Evolutionary conservation across 2,329 filamentous ascomycete species (phyloP).

Genomic region (Parastagonospora avenae): DNA sequence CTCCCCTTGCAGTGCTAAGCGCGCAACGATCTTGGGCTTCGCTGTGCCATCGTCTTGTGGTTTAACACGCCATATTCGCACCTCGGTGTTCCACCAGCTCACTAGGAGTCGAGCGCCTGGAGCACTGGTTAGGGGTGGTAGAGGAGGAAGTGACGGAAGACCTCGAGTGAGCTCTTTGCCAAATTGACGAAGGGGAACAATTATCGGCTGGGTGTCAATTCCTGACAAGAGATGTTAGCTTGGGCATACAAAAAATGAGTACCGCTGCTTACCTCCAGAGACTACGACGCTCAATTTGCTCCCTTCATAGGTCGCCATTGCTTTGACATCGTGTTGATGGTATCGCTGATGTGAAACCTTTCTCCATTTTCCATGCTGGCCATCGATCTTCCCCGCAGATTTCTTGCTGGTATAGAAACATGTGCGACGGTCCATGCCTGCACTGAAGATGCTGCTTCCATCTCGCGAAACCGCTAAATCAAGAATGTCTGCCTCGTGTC

Average conservation of each 20-base stretch:
- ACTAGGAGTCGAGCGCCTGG: conserved; percentile 75
- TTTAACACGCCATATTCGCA: conserved; percentile 78
- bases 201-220: conserved; percentile 81
- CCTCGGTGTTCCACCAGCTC: conserved; percentile 89
- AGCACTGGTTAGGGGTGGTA: conserved; percentile 74
- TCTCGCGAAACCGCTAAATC: conserved; percentile 83
- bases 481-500: conserved; percentile 87
- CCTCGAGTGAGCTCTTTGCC: conserved; percentile 80
- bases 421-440: conserved; percentile 88
- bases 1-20: conserved; percentile 61
- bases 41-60: conserved; percentile 54
- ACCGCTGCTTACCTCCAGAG: conserved; percentile 73
- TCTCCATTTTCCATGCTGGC: conserved; percentile 67
- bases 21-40: conserved; percentile 48
- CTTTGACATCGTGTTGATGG: conserved; percentile 93
- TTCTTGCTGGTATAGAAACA: conserved; percentile 70
- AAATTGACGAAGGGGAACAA: conserved; percentile 78
- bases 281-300: conserved; percentile 83
- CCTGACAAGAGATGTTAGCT: conserved; percentile 55
- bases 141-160: conserved; percentile 83
- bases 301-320: conserved; percentile 88
- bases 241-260: background rate
- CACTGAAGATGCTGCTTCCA: conserved; percentile 82
- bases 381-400: conserved; percentile 17
- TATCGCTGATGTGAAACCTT: conserved; percentile 86